Conservation (phyloP, 805 yeast genomes). For the Maudiozyma turicensis region DNA sequence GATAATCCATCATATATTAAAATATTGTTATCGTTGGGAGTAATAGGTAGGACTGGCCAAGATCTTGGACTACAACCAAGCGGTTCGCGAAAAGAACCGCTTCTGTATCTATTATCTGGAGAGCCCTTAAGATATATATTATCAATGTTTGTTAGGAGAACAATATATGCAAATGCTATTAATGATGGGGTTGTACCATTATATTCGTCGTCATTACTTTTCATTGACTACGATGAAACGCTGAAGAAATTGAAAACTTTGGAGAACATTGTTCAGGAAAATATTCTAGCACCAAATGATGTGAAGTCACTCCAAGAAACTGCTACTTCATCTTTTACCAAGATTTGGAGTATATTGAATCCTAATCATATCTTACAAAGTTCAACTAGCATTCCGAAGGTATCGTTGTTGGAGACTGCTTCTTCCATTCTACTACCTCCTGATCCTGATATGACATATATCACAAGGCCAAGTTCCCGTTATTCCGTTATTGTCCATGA, state of each 20-base stretch:
- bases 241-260: constrained; percentile 22
- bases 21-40: constrained; percentile 58
- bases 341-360: constrained; percentile 37
- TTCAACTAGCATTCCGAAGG: constrained; percentile 40
- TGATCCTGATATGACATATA: constrained; percentile 49
- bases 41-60: constrained; percentile 74
- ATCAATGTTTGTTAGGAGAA: constrained; percentile 49
- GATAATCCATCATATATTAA: constrained; percentile 72
- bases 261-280: constrained; percentile 3
- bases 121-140: constrained; percentile 50
- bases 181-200: constrained; percentile 81
- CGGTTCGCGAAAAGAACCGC: constrained; percentile 38
- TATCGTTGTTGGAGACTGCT: constrained; percentile 63
- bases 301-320: constrained; percentile 21
- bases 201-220: constrained; percentile 60
- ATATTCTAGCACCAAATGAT: constrained; percentile 3
- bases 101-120: constrained; percentile 52
- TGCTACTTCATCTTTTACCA: constrained; percentile 35
- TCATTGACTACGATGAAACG: constrained; percentile 53
- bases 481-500: constrained; percentile 58
- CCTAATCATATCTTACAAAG: constrained; percentile 12
- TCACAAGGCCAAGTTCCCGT: constrained; percentile 55
- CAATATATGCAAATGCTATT: constrained; percentile 63
- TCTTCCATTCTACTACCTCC: constrained; percentile 61
- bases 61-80: constrained; percentile 53